phyloP scores from a whole-genome alignment of 2,329 filamentous ascomycete genomes.

The Sclerotinia subarctica region DNA sequence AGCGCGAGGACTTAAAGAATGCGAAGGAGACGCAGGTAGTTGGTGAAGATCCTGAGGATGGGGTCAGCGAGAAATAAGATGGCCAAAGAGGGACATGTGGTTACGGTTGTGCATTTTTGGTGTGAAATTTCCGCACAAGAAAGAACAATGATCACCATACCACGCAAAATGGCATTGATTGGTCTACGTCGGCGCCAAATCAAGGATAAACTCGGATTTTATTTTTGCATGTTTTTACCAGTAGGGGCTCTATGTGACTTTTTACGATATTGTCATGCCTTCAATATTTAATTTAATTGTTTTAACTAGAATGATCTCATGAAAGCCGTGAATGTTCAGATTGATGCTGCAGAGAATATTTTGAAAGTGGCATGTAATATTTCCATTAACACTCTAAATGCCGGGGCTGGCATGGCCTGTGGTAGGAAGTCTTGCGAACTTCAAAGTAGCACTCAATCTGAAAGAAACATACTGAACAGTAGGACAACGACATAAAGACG shows the following conservation, averaged over 20 bases:
- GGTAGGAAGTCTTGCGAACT: neutral
- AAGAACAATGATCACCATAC: neutral
- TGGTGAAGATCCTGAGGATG: no score
- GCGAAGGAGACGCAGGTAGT: neutral
- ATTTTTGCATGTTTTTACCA: neutral
- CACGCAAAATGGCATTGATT: neutral
- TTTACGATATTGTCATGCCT: neutral
- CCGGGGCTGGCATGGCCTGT: neutral
- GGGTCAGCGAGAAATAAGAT: neutral
- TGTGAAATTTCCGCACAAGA: neutral
- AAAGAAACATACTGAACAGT: no score
- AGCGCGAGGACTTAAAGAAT: neutral
- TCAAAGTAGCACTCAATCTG: no score
- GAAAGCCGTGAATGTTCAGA: neutral
- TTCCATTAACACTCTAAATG: neutral
- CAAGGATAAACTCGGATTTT: neutral
- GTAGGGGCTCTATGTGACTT: neutral
- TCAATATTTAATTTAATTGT: neutral
- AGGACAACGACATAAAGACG: no score
- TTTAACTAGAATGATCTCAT: neutral
- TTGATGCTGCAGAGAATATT: neutral
- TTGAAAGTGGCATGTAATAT: neutral
- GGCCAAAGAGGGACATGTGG: fast-evolving
- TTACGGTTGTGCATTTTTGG: neutral
- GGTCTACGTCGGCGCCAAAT: neutral